Evolutionary conservation across 1,284 basidiomycete genomes (phyloP), one percentile per base, ranked within the genome.

Genomic region (Farysia itapuensis): DNA sequence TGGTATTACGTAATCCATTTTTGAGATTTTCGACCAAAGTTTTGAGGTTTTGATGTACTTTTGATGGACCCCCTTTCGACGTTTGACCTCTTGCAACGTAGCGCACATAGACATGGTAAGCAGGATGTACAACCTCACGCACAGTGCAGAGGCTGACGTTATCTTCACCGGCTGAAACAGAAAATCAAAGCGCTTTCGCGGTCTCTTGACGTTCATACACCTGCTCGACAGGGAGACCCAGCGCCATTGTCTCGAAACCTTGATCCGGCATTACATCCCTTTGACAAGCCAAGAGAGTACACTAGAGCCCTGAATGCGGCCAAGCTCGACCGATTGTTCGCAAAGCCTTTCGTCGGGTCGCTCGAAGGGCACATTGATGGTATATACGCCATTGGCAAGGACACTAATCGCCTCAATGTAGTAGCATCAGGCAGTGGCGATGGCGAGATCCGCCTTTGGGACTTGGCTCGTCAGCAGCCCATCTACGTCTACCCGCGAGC

Each of bases 401-500:
- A 89, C 72, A 86, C 87, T 22, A 84, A 85, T 16, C 83, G 87
- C 2, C 80, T 95, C 33, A 86, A 85, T 16, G 82, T 86, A 13
- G 82, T 96, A n/a, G 93, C 90, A 0, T 95, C 89, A 61, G 94
- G 89, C 19, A 90, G 90, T 64, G 95, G 92, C 81, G 92, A 97
- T 77, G 94, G 94, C 80, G 92, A 90, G 46, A 83, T 99, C 35
- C 86, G 95, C 39, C 80, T 97, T 5, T 93, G 97, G 79, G 86
- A 96, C 59, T 79, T 97, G 5, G 83, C 86, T 3, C 82, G 84
- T 39, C 81, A 88, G 52, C 82, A 82, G 35, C 83, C 86, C 36
- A 72, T 88, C 14, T 78, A 87, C 46, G 84, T 84, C 48, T 81
- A 92, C 36, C 85, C 86, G 3, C 81, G 84, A 36, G 93, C 92